These are phyloP conservation scores for Gautieria morchelliformis DNA, from an alignment of 768 basidiomycete species.

Conservation along the genomic window DNA sequence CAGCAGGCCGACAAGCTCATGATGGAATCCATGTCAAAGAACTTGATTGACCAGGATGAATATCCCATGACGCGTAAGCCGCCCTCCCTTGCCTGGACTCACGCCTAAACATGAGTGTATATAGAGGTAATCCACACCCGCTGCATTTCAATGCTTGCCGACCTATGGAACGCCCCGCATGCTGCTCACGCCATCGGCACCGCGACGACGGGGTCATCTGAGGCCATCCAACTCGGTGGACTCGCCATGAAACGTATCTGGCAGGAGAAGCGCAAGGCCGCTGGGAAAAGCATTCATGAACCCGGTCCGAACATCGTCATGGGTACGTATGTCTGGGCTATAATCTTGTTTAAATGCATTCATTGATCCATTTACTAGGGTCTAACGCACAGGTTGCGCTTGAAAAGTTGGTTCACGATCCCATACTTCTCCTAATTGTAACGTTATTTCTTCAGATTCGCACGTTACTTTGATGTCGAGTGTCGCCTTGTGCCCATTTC, in stretches of 20 bases:
- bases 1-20: conserved; percentile 43
- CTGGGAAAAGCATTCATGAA: conserved; percentile 55
- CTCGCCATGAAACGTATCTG: conserved; percentile 63
- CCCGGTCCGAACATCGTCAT: conserved; percentile 59
- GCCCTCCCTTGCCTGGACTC: background rate
- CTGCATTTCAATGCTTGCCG: conserved; percentile 47
- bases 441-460: background rate
- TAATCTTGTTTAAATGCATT: background rate
- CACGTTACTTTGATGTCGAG: conserved; percentile 40
- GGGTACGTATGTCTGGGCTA: conserved; percentile 23
- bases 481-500: conserved; percentile 54
- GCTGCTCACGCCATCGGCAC: conserved; percentile 50
- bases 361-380: conserved; percentile 17
- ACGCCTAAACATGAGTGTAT: background rate
- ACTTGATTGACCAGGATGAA: conserved; percentile 62
- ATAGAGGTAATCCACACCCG: conserved; percentile 35
- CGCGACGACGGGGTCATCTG: conserved; percentile 61
- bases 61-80: conserved; percentile 47
- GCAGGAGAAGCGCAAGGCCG: conserved; percentile 57
- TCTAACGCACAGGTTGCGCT: conserved; percentile 64
- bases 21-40: conserved; percentile 57
- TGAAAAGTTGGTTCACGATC: conserved; percentile 52
- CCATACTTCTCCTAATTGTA: no score
- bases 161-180: conserved; percentile 59
- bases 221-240: conserved; percentile 66